Percentiles rank a stretch among this genome's conserved stretches.
Evolutionary conservation across 2,329 filamentous ascomycete species (phyloP).

Genomic region (Colletotrichum lini): DNA sequence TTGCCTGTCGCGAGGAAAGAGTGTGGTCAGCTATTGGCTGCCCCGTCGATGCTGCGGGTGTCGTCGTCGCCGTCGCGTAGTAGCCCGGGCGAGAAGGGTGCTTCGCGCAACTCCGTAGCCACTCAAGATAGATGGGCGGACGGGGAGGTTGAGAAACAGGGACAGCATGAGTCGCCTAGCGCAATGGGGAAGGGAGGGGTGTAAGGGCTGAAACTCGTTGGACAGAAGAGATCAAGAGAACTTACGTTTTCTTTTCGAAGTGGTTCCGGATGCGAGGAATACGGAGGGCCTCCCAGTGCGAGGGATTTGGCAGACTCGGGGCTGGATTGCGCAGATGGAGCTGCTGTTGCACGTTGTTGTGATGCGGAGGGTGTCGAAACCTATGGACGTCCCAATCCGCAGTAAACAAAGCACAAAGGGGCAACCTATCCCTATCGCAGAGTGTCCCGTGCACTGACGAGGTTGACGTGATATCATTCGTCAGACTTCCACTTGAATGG

Average conservation of each 20-base stretch:
- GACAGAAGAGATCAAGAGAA: slow-evolving; percentile 16
- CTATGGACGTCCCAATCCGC: neutral
- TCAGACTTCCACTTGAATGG: slow-evolving; percentile 13
- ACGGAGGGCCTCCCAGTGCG: slow-evolving; percentile 34
- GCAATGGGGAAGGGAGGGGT: slow-evolving; percentile 25
- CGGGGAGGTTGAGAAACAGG: neutral
- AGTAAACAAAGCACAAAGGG: slow-evolving; percentile 36
- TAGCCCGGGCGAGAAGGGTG: neutral
- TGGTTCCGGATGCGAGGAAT: slow-evolving; percentile 8
- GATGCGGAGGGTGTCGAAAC: slow-evolving; percentile 26
- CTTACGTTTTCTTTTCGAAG: slow-evolving; percentile 23
- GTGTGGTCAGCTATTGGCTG: slow-evolving; percentile 24
- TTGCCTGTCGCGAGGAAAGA: slow-evolving; percentile 14
- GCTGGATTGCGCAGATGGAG: slow-evolving; percentile 12
- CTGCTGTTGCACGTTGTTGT: slow-evolving; percentile 28
- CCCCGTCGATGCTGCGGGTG: neutral
- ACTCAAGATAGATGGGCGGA: slow-evolving; percentile 13
- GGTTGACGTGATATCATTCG: slow-evolving; percentile 30
- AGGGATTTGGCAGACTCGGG: slow-evolving; percentile 7
- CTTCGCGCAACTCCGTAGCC: slow-evolving; percentile 11
- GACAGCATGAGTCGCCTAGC: slow-evolving; percentile 32
- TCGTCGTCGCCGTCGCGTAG: slow-evolving; percentile 1
- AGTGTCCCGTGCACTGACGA: slow-evolving; percentile 38
- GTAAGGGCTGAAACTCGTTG: slow-evolving; percentile 33
- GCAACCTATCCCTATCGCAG: slow-evolving; percentile 29